Evolutionary conservation across 768 basidiomycete genomes (phyloP).

Genomic region (Hemileccinum rubropunctum): DNA sequence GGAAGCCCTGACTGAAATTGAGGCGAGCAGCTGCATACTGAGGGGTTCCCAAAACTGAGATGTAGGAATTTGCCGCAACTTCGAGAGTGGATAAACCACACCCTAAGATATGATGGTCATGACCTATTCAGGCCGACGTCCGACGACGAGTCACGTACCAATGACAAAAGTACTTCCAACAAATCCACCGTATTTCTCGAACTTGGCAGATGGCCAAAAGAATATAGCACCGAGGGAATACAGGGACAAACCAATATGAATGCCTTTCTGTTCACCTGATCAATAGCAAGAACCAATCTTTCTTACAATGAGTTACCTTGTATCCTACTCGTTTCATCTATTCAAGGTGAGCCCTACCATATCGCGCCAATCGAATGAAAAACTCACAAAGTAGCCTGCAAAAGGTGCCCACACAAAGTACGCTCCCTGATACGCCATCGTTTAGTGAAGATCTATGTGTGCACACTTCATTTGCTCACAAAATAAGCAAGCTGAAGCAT

Average conservation of each 20-base stretch:
- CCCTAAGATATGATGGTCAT: constrained; percentile 31
- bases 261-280: constrained; percentile 44
- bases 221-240: constrained; percentile 69
- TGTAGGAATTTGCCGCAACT: constrained; percentile 81
- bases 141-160: constrained; percentile 33
- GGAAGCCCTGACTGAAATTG: constrained; percentile 79
- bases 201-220: constrained; percentile 78
- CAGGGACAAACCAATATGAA: constrained; percentile 56
- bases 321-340: constrained; percentile 66
- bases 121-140: neutral
- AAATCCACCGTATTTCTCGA: constrained; percentile 65
- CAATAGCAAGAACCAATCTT: neutral
- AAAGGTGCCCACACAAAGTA: constrained; percentile 60
- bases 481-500: constrained; percentile 75
- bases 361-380: neutral
- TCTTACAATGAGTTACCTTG: constrained; percentile 41
- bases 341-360: constrained; percentile 1
- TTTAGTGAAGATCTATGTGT: neutral
- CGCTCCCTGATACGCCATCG: constrained; percentile 41
- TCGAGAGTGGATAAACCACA: constrained; percentile 67
- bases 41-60: constrained; percentile 63
- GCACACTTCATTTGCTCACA: constrained; percentile 31
- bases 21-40: constrained; percentile 72
- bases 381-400: constrained; percentile 54
- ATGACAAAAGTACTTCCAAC: constrained; percentile 73